These are phyloP conservation scores for Candida germanica DNA, from an alignment of 805 yeast species.

Conservation along the genomic window DNA sequence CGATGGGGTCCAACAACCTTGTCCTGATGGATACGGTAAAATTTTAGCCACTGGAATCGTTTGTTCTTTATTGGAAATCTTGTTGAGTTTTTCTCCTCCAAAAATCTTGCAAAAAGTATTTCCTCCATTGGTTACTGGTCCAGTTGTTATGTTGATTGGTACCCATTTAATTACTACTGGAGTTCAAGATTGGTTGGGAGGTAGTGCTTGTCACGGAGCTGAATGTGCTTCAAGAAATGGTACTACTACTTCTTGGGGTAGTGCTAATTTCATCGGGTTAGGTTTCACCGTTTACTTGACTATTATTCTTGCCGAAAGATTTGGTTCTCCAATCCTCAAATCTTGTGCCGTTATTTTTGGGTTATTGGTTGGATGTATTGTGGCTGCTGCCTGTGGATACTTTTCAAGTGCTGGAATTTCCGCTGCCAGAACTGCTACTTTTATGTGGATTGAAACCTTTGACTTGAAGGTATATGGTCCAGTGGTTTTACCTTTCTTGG, in stretches of 20 bases:
- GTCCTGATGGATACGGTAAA: conserved; percentile 91
- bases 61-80: conserved; percentile 73
- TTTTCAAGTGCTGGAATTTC: conserved; percentile 53
- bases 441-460: conserved; percentile 87
- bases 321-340: conserved; percentile 93
- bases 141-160: conserved; percentile 86
- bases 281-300: conserved; percentile 79
- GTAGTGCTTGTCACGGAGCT: conserved; percentile 61
- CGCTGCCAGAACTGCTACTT: conserved; percentile 77
- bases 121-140: conserved; percentile 92
- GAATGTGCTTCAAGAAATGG: conserved; percentile 24
- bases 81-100: conserved; percentile 76
- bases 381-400: conserved; percentile 88
- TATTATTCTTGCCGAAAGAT: conserved; percentile 74
- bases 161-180: conserved; percentile 66
- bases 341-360: conserved; percentile 91
- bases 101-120: conserved; percentile 64
- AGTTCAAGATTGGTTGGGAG: conserved; percentile 85
- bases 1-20: conserved; percentile 67
- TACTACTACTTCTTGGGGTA: conserved; percentile 65
- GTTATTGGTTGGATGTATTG: conserved; percentile 81
- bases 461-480: conserved; percentile 77
- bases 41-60: conserved; percentile 75
- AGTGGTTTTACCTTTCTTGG: conserved; percentile 78
- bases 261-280: conserved; percentile 81